phyloP scores from a whole-genome alignment of 257 asterid genomes.

The Anisodus acutangulus region DNA sequence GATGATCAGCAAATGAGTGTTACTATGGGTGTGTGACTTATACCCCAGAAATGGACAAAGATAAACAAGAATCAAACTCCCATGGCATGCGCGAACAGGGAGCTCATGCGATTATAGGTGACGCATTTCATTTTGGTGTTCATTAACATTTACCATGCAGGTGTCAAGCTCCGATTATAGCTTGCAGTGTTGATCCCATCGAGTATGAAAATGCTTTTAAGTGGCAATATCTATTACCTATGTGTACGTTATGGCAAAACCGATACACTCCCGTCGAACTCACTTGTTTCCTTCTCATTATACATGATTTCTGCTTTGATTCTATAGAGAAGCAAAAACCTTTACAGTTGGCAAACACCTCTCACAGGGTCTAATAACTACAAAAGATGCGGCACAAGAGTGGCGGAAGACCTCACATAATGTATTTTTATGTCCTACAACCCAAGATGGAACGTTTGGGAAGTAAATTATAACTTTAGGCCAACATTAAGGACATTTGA shows the following conservation, averaged over 20 bases:
- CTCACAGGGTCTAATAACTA: not conserved
- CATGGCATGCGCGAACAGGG: not conserved
- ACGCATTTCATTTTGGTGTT: not conserved
- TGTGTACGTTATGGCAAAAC: not conserved
- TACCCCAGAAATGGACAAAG: not conserved
- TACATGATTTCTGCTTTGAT: not conserved
- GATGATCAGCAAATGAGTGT: not conserved
- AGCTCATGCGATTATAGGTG: not conserved
- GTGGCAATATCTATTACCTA: not conserved
- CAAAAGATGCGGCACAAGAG: not conserved
- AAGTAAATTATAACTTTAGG: not conserved
- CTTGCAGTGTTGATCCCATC: not conserved
- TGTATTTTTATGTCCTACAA: not conserved
- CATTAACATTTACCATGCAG: not conserved
- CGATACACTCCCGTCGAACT: not conserved
- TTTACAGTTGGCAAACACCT: not conserved
- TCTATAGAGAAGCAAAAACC: not conserved
- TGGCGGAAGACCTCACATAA: not conserved
- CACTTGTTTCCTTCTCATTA: not conserved
- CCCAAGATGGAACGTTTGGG: not conserved
- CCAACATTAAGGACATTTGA: not conserved
- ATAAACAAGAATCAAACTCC: conserved; percentile 5
- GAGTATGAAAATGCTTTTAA: not conserved
- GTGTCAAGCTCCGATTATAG: not conserved
- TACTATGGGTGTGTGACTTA: not conserved